Conservation (phyloP, 1,139 yeast genomes). For the Yamadazyma mexicana region DNA sequence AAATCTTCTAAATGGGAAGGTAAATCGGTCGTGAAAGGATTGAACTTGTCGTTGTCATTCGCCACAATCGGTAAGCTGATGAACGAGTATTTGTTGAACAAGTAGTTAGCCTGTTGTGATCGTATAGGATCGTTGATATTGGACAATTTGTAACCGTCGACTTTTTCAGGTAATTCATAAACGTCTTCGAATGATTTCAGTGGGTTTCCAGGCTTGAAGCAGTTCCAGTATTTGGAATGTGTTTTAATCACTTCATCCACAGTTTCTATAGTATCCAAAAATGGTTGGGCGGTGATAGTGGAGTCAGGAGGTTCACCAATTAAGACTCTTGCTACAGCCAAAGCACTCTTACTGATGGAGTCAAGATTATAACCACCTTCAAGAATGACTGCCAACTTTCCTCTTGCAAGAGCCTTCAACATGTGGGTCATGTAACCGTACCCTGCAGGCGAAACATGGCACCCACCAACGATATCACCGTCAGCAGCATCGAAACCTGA, state of each 20-base stretch:
- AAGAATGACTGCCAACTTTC: constrained; percentile 82
- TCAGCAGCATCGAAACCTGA: constrained; percentile 99
- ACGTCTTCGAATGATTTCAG: constrained; percentile 39
- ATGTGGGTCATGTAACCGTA: constrained; percentile 95
- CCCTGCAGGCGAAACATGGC: constrained; percentile 93
- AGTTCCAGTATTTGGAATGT: constrained; percentile 88
- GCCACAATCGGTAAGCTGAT: constrained; percentile 66
- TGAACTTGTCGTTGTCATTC: constrained; percentile 24
- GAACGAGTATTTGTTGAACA: constrained; percentile 58
- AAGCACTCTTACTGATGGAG: constrained; percentile 85
- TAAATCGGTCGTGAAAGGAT: constrained; percentile 42
- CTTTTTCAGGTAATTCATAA: constrained; percentile 31
- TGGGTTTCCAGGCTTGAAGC: constrained; percentile 69
- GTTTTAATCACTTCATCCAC: constrained; percentile 77
- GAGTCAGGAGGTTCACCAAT: constrained; percentile 95
- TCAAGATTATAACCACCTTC: constrained; percentile 98
- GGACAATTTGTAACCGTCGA: constrained; percentile 36
- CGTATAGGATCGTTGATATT: constrained; percentile 73
- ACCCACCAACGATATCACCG: constrained; percentile 97
- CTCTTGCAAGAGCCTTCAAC: constrained; percentile 84
- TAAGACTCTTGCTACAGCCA: constrained; percentile 87
- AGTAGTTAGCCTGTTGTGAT: constrained; percentile 59
- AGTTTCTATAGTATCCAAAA: constrained; percentile 79
- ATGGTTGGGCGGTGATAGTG: constrained; percentile 60
- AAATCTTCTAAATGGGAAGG: constrained; percentile 62